Conservation (phyloP, 177 flowering plant genomes). For the Vitis hybrid region DNA sequence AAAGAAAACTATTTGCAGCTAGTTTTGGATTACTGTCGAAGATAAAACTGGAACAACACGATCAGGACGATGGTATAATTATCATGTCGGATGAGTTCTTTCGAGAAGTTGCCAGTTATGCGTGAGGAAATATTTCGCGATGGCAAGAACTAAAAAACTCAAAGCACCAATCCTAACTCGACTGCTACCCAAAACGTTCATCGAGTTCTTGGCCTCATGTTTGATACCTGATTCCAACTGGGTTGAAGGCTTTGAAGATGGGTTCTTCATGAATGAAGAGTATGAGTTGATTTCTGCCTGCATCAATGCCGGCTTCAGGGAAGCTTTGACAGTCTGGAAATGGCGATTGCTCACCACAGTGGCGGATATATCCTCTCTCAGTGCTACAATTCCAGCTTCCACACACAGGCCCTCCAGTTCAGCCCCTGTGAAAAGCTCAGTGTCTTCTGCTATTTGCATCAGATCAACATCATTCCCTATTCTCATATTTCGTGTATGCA, state of each 20-base stretch:
- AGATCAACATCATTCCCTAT: constrained; percentile 70
- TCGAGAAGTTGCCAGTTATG: constrained; percentile 22
- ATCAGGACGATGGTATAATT: no score
- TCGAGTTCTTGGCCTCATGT: constrained; percentile 5
- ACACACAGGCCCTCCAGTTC: constrained; percentile 80
- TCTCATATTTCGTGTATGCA: constrained; percentile 83
- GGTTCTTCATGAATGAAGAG: constrained; percentile 54
- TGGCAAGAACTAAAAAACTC: constrained; percentile 19
- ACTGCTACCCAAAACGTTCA: constrained; percentile 10
- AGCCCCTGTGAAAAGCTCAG: constrained; percentile 88
- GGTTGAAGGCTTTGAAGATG: constrained; percentile 9
- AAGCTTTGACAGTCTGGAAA: constrained; percentile 53
- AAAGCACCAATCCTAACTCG: constrained; percentile 18
- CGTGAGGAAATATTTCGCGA: constrained; percentile 19
- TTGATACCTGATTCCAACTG: constrained; percentile 12
- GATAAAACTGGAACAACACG: no score
- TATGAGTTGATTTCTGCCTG: constrained; percentile 48
- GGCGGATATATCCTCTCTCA: constrained; percentile 81
- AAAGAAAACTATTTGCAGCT: no score
- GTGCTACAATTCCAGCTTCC: constrained; percentile 86
- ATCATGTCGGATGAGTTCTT: not conserved
- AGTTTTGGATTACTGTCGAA: no score
- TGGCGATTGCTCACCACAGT: constrained; percentile 57
- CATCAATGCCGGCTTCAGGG: constrained; percentile 65
- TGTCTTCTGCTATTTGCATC: constrained; percentile 63